Evolutionary conservation across 2,329 filamentous ascomycete genomes (phyloP).

Genomic region (Monosporascus sp.): DNA sequence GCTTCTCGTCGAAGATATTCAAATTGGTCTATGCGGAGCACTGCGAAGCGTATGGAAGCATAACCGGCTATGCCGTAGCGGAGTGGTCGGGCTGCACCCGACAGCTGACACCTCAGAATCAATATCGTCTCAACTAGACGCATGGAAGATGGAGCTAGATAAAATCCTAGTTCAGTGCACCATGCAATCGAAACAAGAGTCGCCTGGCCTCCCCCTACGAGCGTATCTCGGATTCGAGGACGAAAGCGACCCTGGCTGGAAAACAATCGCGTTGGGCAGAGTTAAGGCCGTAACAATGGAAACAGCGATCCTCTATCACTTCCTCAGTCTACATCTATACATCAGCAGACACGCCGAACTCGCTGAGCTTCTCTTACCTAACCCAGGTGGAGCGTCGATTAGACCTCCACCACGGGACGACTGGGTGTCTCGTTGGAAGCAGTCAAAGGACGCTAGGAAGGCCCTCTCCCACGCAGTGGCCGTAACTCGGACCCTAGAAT

Average conservation of each 20-base stretch:
- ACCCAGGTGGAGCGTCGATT: neutral
- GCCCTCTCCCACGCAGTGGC: neutral
- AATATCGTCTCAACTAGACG: neutral
- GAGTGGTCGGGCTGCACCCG: no score
- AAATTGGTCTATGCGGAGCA: conserved; percentile 1
- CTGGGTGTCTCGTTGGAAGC: neutral
- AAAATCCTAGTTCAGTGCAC: neutral
- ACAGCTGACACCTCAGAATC: neutral
- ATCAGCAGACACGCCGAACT: neutral
- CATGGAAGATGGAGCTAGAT: neutral
- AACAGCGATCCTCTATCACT: neutral
- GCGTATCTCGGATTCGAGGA: neutral
- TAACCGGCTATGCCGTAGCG: neutral
- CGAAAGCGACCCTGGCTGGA: neutral
- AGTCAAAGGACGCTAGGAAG: neutral
- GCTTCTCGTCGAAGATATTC: conserved; percentile 3
- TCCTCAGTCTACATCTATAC: neutral
- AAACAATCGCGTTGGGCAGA: neutral
- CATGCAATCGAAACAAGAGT: neutral
- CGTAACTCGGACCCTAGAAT: neutral
- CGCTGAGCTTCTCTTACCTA: neutral
- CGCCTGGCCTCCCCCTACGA: neutral
- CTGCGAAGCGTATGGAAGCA: neutral
- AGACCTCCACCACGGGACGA: no score
- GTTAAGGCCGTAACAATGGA: neutral